phyloP scores from a whole-genome alignment of 306 rosid species.

The Cicer arietinum region DNA sequence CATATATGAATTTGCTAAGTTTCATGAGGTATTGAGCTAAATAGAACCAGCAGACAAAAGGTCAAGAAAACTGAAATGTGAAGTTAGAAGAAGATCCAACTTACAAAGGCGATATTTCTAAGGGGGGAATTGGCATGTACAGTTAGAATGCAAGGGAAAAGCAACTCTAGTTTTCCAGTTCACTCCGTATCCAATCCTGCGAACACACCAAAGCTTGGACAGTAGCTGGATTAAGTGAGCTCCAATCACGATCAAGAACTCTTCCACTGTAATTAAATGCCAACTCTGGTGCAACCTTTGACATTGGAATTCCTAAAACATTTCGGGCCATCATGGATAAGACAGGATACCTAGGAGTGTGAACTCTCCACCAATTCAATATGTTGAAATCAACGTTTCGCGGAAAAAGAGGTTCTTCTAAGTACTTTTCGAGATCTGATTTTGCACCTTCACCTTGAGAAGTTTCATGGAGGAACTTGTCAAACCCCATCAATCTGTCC shows the following conservation, averaged over 20 bases:
- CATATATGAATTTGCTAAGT: slow-evolving; percentile 39
- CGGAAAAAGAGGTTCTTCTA: slow-evolving; percentile 97
- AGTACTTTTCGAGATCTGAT: slow-evolving; percentile 89
- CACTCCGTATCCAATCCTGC: slow-evolving; percentile 93
- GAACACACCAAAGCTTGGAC: slow-evolving; percentile 93
- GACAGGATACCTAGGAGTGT: slow-evolving; percentile 93
- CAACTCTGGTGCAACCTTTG: slow-evolving; percentile 67
- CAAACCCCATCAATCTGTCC: slow-evolving; percentile 94
- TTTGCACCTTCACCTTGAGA: slow-evolving; percentile 76
- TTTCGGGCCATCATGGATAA: slow-evolving; percentile 98
- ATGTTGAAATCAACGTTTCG: slow-evolving; percentile 79
- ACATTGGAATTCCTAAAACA: slow-evolving; percentile 82
- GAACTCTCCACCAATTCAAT: slow-evolving; percentile 97
- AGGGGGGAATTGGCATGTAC: slow-evolving; percentile 51
- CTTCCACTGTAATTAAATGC: slow-evolving; percentile 64
- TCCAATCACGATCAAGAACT: slow-evolving; percentile 80
- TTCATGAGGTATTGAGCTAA: slow-evolving; percentile 35
- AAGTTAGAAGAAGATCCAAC: slow-evolving; percentile 51
- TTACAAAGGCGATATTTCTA: slow-evolving; percentile 32
- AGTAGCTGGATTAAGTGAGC: slow-evolving; percentile 69
- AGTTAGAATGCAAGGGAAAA: slow-evolving; percentile 43
- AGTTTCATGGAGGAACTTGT: slow-evolving; percentile 87
- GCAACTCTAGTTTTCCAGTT: slow-evolving; percentile 73
- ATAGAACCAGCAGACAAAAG: slow-evolving; percentile 32
- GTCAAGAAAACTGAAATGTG: slow-evolving; percentile 39